Conservation (phyloP, 164 flowering plant genomes). For the Magnolia officinalis region DNA sequence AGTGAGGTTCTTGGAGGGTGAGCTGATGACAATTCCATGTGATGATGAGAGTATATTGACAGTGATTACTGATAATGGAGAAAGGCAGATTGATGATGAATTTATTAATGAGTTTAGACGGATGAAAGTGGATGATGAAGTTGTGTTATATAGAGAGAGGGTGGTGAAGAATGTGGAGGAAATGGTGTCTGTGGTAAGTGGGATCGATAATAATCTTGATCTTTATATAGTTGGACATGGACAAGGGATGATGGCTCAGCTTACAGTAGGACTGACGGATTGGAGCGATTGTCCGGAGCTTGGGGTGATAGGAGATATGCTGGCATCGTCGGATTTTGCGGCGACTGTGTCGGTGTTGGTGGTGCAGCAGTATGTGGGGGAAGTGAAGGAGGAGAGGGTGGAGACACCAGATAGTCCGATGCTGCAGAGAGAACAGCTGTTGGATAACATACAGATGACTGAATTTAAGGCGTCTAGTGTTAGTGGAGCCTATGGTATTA, state of each 20-base stretch:
- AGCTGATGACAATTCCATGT: neutral
- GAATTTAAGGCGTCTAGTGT: too few species aligned
- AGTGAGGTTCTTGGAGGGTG: slow-evolving; percentile 15
- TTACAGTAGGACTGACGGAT: slow-evolving; percentile 22
- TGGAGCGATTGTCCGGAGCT: slow-evolving; percentile 29
- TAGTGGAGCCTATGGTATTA: too few species aligned
- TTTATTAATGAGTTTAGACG: slow-evolving; percentile 14
- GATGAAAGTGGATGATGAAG: slow-evolving; percentile 10
- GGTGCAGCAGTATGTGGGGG: slow-evolving; percentile 21
- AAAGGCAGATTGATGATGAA: slow-evolving; percentile 18
- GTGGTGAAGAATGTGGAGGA: slow-evolving; percentile 20
- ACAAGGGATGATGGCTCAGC: slow-evolving; percentile 13
- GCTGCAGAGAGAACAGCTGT: neutral
- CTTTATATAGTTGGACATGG: slow-evolving; percentile 26
- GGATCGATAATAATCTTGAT: slow-evolving; percentile 12
- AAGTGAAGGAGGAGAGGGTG: slow-evolving; percentile 3
- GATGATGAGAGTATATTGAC: neutral
- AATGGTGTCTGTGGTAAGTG: slow-evolving; percentile 17
- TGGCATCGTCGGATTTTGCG: slow-evolving; percentile 24
- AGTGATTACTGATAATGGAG: slow-evolving; percentile 11
- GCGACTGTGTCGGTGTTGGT: slow-evolving; percentile 24
- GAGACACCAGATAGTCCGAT: slow-evolving; percentile 14
- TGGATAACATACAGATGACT: neutral
- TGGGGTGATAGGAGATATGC: slow-evolving; percentile 24
- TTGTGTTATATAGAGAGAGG: slow-evolving; percentile 13